A percentile compares a stretch with the other conserved stretches of the same genome.
These are phyloP conservation scores for Trichoderma sp. DNA, from an alignment of 2,329 filamentous ascomycete genomes.

Conservation along the genomic window DNA sequence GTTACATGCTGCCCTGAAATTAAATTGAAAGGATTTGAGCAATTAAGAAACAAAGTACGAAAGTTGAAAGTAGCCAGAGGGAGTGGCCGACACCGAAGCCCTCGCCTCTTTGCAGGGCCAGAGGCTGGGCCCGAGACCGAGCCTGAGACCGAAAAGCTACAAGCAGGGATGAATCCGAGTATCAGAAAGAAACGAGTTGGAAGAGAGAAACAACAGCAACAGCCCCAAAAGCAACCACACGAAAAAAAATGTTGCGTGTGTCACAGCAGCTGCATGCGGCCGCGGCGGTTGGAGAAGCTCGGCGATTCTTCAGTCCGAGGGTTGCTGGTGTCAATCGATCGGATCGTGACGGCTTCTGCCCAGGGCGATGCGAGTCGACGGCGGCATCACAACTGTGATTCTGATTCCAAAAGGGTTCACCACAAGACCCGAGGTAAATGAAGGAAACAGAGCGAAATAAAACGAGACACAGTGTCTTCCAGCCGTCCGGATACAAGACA, in stretches of 20 bases:
- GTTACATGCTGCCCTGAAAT: background rate
- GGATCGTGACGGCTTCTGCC: background rate
- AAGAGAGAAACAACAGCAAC: background rate
- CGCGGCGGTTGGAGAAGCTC: background rate
- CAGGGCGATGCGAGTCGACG: background rate
- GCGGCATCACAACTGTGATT: background rate
- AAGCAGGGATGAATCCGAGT: background rate
- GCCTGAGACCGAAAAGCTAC: background rate
- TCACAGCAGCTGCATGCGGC: slow-evolving; percentile 12
- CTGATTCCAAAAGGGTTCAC: background rate
- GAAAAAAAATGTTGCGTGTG: background rate
- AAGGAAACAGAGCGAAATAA: background rate
- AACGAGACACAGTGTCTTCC: background rate
- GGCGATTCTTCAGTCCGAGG: background rate
- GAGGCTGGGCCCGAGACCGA: background rate
- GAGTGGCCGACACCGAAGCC: background rate
- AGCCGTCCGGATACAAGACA: background rate
- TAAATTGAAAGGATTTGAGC: background rate
- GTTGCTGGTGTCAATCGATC: background rate
- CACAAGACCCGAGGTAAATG: background rate
- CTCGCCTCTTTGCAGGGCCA: background rate
- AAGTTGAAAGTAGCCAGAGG: no score
- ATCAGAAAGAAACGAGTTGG: background rate
- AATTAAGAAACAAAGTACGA: background rate
- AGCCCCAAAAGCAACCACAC: background rate